These are phyloP conservation scores for Chaetomium fimeti DNA, from an alignment of 495 filamentous ascomycete genomes.

Conservation along the genomic window DNA sequence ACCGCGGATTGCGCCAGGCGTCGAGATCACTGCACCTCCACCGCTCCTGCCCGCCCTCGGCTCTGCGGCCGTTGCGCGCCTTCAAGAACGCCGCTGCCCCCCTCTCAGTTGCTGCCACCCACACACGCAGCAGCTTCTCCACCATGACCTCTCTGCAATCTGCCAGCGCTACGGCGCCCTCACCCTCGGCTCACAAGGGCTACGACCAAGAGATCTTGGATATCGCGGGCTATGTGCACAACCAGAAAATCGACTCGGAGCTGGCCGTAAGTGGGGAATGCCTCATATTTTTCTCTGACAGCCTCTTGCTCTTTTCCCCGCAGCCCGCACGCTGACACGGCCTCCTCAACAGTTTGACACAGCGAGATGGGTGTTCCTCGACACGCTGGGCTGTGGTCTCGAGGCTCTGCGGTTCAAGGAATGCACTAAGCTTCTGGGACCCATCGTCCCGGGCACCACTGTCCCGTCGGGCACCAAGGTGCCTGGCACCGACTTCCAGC, in stretches of 20 bases:
- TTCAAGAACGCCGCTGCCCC: constrained; percentile 27
- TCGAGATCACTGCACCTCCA: constrained; percentile 34
- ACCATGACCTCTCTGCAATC: constrained; percentile 57
- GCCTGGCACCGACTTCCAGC: constrained; percentile 86
- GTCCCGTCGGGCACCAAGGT: constrained; percentile 93
- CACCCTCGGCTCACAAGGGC: constrained; percentile 52
- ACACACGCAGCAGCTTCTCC: constrained; percentile 49
- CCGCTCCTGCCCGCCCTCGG: constrained; percentile 25
- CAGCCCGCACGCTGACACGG: constrained; percentile 21
- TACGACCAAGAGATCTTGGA: constrained; percentile 92
- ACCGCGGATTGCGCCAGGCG: constrained; percentile 36
- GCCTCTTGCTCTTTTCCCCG: neutral
- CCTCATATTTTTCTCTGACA: constrained; percentile 6
- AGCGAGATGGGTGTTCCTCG: constrained; percentile 82
- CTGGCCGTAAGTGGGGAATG: constrained; percentile 68
- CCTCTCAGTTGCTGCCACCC: constrained; percentile 28
- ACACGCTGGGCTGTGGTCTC: constrained; percentile 94
- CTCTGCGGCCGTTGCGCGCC: constrained; percentile 26
- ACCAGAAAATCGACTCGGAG: constrained; percentile 84
- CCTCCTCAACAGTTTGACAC: constrained; percentile 75
- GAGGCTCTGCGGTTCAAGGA: constrained; percentile 95
- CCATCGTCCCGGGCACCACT: constrained; percentile 82
- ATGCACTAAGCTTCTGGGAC: constrained; percentile 93
- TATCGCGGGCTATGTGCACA: constrained; percentile 90
- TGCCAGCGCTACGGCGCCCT: constrained; percentile 46